These are phyloP conservation scores for Forsythia suspensa DNA, from an alignment of 257 asterid genomes.

Conservation along the genomic window DNA sequence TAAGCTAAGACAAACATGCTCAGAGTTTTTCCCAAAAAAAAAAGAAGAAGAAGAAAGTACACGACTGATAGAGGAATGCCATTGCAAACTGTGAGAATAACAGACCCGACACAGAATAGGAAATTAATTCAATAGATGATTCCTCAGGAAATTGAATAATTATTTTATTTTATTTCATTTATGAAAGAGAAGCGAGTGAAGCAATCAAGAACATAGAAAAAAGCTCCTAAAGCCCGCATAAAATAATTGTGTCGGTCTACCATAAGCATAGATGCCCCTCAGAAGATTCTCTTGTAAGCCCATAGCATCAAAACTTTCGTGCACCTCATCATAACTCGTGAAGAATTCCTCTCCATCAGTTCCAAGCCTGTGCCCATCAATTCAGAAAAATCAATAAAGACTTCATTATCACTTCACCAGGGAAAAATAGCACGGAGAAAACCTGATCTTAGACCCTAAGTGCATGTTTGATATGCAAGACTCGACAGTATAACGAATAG, in stretches of 20 bases:
- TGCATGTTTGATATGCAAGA: background rate
- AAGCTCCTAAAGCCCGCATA: background rate
- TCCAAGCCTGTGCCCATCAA: constrained; percentile 40
- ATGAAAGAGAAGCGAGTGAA: background rate
- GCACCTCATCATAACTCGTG: constrained; percentile 60
- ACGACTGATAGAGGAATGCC: background rate
- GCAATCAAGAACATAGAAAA: background rate
- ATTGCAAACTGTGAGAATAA: background rate
- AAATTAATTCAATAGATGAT: background rate
- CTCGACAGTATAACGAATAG: background rate
- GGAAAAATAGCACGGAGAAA: background rate
- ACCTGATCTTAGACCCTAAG: background rate
- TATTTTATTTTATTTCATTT: background rate
- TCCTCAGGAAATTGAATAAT: background rate
- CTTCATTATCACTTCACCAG: background rate
- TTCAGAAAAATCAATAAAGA: background rate
- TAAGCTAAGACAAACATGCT: background rate
- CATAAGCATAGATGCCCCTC: constrained; percentile 66
- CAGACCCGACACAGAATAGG: background rate
- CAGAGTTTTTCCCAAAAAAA: no score
- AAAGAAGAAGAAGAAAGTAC: background rate
- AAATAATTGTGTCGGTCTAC: constrained; percentile 25
- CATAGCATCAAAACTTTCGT: constrained; percentile 62
- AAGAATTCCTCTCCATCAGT: constrained; percentile 50
- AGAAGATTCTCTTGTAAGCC: constrained; percentile 59